Percentiles rank a stretch among this genome's conserved stretches.
Conservation (phyloP, 306 rosid genomes). For the Herpetospermum pedunculosum region DNA sequence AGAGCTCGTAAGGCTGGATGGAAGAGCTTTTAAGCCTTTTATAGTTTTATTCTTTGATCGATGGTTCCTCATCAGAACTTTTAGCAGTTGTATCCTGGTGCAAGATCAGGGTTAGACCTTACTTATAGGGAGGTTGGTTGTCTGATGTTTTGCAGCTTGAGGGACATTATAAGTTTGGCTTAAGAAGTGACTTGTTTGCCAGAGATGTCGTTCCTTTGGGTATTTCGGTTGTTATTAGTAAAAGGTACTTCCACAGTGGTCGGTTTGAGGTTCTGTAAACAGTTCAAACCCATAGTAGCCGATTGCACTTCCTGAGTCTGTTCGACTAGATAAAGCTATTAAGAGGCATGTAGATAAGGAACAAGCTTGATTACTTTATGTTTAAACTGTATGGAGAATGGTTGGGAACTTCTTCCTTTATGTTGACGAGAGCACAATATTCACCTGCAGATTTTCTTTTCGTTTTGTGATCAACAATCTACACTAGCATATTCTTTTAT, state of each 20-base stretch:
- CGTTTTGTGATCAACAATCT: not conserved
- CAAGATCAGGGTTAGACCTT: too few species aligned
- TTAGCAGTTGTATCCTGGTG: too few species aligned
- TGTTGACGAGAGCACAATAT: not conserved
- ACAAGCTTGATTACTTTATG: not conserved
- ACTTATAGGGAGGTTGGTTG: too few species aligned
- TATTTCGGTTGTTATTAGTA: not conserved
- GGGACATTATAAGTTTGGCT: not conserved
- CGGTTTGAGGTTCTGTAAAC: not conserved
- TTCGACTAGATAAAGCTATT: not conserved
- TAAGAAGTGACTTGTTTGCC: not conserved
- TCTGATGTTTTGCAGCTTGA: too few species aligned
- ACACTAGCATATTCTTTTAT: not conserved
- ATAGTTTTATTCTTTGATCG: too few species aligned
- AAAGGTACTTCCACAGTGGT: not conserved
- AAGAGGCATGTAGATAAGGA: not conserved
- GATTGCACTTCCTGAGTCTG: not conserved
- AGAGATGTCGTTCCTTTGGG: not conserved
- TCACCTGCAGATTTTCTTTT: not conserved
- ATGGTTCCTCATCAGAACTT: too few species aligned
- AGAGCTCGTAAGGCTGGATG: too few species aligned
- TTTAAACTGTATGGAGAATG: too few species aligned
- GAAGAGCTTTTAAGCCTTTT: too few species aligned
- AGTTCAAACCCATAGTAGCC: not conserved
- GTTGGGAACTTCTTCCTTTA: not conserved